A percentile compares a stretch with the other conserved stretches of the same genome.
Evolutionary conservation across 441 rosid species (phyloP).

Genomic region (Sinapis alba): DNA sequence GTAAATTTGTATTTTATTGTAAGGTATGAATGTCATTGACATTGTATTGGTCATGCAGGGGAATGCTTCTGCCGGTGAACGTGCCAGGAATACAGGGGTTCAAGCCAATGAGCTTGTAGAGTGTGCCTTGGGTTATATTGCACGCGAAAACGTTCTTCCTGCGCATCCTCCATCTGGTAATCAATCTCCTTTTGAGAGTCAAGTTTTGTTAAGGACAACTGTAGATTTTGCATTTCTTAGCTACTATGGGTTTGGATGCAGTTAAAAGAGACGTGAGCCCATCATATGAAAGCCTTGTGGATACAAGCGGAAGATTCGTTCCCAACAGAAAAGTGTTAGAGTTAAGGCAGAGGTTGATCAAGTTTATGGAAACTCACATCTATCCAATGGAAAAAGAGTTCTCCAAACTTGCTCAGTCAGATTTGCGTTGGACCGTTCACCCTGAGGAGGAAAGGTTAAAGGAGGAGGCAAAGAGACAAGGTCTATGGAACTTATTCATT

Average conservation of each 20-base stretch:
- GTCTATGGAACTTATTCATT: constrained; percentile 90
- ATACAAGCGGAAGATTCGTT: constrained; percentile 64
- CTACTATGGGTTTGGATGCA: constrained; percentile 29
- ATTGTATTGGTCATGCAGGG: constrained; percentile 58
- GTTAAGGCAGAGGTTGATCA: constrained; percentile 69
- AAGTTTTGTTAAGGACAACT: not conserved
- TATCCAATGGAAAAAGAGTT: constrained; percentile 87
- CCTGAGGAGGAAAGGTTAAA: constrained; percentile 92
- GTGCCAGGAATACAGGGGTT: constrained; percentile 64
- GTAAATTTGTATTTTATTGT: not conserved
- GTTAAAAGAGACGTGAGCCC: constrained; percentile 34
- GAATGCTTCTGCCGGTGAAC: constrained; percentile 93
- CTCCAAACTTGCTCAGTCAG: constrained; percentile 74
- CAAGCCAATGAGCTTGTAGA: constrained; percentile 68
- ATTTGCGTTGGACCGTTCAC: constrained; percentile 85
- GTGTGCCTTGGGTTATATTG: constrained; percentile 62
- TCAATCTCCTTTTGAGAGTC: not conserved
- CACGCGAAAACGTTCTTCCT: constrained; percentile 65
- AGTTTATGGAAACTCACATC: constrained; percentile 90
- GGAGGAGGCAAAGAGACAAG: constrained; percentile 87
- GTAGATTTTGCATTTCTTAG: not conserved
- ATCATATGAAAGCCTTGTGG: constrained; percentile 45
- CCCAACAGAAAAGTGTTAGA: constrained; percentile 68
- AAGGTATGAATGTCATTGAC: not conserved
- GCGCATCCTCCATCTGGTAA: constrained; percentile 76